Evolutionary conservation across 1,139 yeast genomes (phyloP).

Genomic region (Candida anutae): DNA sequence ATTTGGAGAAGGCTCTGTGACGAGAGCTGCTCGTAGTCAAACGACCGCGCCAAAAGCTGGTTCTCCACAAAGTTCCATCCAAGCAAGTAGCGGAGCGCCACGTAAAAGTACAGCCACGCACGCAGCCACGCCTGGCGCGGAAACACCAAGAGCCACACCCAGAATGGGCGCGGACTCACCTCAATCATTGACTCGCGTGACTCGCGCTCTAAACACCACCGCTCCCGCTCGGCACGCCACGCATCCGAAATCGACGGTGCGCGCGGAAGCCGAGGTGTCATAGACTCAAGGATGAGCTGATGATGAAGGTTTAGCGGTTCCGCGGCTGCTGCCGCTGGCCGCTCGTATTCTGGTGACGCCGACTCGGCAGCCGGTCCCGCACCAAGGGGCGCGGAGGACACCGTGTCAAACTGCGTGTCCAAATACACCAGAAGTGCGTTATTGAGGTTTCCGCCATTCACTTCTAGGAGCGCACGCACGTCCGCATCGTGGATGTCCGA

Average conservation of each 20-base stretch:
- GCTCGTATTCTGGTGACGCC: slow-evolving; percentile 1
- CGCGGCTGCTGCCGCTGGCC: slow-evolving; percentile 4
- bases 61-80: slow-evolving; percentile 9
- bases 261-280: slow-evolving; percentile 34
- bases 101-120: slow-evolving; percentile 26
- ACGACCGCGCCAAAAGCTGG: not conserved
- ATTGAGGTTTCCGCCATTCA: slow-evolving; percentile 43
- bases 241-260: slow-evolving; percentile 34
- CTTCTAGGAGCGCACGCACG: slow-evolving; percentile 28
- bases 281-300: slow-evolving; percentile 26
- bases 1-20: not conserved
- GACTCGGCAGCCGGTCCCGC: slow-evolving; percentile 3
- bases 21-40: not conserved
- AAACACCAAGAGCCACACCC: slow-evolving; percentile 38
- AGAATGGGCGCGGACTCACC: slow-evolving; percentile 14
- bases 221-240: slow-evolving; percentile 39
- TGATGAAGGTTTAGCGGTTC: slow-evolving; percentile 18
- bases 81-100: slow-evolving; percentile 24
- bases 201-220: slow-evolving; percentile 38
- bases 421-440: slow-evolving; percentile 43
- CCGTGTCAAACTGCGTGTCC: slow-evolving; percentile 38
- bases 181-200: slow-evolving; percentile 11
- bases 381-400: slow-evolving; percentile 4
- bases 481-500: slow-evolving; percentile 26
- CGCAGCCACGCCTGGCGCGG: slow-evolving; percentile 35